phyloP scores from a whole-genome alignment of 2,329 filamentous ascomycete species.

The Emydomyces testavorans region DNA sequence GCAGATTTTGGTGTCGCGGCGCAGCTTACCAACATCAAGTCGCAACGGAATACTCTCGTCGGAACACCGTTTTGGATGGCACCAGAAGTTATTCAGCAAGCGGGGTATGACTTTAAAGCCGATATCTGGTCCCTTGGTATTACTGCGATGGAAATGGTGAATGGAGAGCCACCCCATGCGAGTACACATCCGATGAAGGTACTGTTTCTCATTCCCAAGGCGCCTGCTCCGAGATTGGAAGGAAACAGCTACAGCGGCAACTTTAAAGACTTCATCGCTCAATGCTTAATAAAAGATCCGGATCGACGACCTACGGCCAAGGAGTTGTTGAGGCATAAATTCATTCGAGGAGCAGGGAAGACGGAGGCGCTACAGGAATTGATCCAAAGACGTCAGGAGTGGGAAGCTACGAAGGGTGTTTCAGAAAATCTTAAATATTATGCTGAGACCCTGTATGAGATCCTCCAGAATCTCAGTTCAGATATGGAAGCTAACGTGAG shows the following conservation, averaged over 20 bases:
- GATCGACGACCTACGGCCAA: slow-evolving; percentile 73
- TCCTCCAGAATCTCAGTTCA: too few species aligned
- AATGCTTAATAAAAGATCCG: slow-evolving; percentile 85
- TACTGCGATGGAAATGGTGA: slow-evolving; percentile 78
- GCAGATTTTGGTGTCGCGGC: slow-evolving; percentile 96
- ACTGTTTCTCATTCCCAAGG: slow-evolving; percentile 81
- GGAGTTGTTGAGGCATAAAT: slow-evolving; percentile 76
- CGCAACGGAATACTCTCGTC: slow-evolving; percentile 92
- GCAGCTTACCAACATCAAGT: slow-evolving; percentile 94
- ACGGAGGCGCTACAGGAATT: slow-evolving; percentile 79
- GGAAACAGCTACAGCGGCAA: slow-evolving; percentile 70
- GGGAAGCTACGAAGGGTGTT: slow-evolving; percentile 60
- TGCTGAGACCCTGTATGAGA: slow-evolving; percentile 67
- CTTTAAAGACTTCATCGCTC: slow-evolving; percentile 86
- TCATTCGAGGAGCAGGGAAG: slow-evolving; percentile 77
- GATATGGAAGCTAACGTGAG: slow-evolving; percentile 14
- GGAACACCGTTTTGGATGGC: slow-evolving; percentile 98
- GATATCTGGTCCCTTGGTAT: slow-evolving; percentile 92
- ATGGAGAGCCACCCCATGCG: slow-evolving; percentile 78
- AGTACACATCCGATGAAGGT: slow-evolving; percentile 89
- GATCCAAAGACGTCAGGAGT: slow-evolving; percentile 67
- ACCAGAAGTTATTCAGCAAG: slow-evolving; percentile 83
- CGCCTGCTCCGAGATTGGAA: slow-evolving; percentile 70
- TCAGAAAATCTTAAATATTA: slow-evolving; percentile 71
- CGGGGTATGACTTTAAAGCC: slow-evolving; percentile 73